phyloP scores from a whole-genome alignment of 2,329 filamentous ascomycete species.

The Phialophora tarda region DNA sequence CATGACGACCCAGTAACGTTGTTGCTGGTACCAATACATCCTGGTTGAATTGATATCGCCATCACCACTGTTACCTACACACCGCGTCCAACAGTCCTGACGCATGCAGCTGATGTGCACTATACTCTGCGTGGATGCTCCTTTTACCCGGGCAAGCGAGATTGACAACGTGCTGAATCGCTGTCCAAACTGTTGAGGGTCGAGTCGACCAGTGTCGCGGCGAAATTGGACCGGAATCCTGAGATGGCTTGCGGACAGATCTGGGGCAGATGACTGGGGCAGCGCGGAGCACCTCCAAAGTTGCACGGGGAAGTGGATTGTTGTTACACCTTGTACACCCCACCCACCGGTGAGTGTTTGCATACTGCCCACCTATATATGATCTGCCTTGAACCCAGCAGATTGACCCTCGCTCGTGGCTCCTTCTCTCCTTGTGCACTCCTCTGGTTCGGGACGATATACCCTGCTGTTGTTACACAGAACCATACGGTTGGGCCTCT shows the following conservation, averaged over 20 bases:
- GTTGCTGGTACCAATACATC: neutral
- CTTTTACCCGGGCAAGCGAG: slow-evolving; percentile 23
- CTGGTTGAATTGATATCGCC: slow-evolving; percentile 7
- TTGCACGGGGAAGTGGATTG: slow-evolving; percentile 24
- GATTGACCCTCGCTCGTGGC: neutral
- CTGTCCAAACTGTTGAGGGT: slow-evolving; percentile 15
- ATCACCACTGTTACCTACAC: slow-evolving; percentile 2
- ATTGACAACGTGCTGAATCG: neutral
- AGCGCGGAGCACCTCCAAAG: slow-evolving; percentile 19
- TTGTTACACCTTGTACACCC: slow-evolving; percentile 13
- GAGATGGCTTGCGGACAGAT: slow-evolving; percentile 7
- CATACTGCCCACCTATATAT: slow-evolving; percentile 26
- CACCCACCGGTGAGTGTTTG: slow-evolving; percentile 21
- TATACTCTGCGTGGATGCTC: slow-evolving; percentile 9
- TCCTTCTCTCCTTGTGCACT: neutral
- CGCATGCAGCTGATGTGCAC: neutral
- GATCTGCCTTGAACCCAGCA: slow-evolving; percentile 18
- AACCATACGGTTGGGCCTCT: slow-evolving; percentile 2
- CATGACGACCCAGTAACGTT: slow-evolving; percentile 3
- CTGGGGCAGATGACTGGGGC: slow-evolving; percentile 29
- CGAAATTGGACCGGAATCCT: neutral
- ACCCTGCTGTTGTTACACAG: slow-evolving; percentile 9
- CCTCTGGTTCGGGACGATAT: neutral
- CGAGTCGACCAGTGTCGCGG: neutral
- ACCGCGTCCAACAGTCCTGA: neutral